Base-by-base conservation (phyloP, 805 yeast genomes). In the Candida incommunis region DNA sequence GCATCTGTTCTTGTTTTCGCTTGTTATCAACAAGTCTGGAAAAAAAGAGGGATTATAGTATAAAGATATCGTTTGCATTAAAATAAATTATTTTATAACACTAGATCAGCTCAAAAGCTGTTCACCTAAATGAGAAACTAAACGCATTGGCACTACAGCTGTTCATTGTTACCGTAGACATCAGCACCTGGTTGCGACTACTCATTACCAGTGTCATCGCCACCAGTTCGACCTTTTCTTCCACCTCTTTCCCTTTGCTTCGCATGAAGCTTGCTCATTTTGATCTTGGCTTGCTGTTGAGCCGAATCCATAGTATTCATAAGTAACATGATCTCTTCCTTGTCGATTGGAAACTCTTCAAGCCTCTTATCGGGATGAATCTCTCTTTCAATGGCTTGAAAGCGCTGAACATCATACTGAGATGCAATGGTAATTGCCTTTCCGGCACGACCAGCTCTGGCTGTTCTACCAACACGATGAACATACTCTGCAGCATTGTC, bases 401-500 rank as follows among this genome's bases (percentile, higher is more conserved):
- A 83, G 55, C 87, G 67, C 62, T 88, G 96, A 49, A 92, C 69
- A 62, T 92, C 98, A 60, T 92, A 92, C 62, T 92, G 98, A 0
- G 97, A 88, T 25, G 87, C 94, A 47, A 88, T 67, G 2, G 95
- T 82, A 16, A 88, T 71, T 2, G 95, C 83, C 59, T 80, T 82
- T 0, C 96, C 98, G 0, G 97, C 86, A 56, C 98, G 72, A 20
- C 98, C 98, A 63, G 92, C 84, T 63, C 96, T 80, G 2, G 96
- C 96, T 26, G 96, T 87, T 69, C 96, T 80, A 46, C 96, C 96
- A 26, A 88, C 96, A 56, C 98, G 73, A 61, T 92, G 98, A 41
- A 90, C 71, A 55, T 90, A 92, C 54, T 85, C 78, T 54, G 83
- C 94, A 0, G 96, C 83, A 51, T 88, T 95, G 1, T 88, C 81